Conservation (phyloP, 1,139 yeast genomes). For the Suhomyces maxii region DNA sequence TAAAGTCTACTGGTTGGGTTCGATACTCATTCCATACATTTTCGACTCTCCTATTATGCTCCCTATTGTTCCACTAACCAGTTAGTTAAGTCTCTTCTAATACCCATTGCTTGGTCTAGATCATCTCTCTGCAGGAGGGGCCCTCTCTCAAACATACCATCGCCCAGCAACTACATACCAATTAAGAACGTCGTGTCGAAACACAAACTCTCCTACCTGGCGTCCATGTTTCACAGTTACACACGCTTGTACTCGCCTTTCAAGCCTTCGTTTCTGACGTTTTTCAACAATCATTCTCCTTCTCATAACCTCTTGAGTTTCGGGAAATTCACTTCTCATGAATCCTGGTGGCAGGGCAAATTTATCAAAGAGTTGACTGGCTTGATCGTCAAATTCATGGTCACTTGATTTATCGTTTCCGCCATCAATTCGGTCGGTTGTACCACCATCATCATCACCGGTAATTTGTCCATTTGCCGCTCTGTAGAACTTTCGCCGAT, state of each 20-base stretch:
- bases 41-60: no score
- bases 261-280: conserved; percentile 15
- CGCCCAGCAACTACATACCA: conserved; percentile 15
- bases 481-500: conserved; percentile 29
- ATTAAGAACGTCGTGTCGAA: conserved; percentile 17
- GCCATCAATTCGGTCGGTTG: conserved; percentile 13
- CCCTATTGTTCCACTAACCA: background rate
- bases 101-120: conserved; percentile 1
- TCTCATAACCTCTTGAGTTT: conserved; percentile 47
- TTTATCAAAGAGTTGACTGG: conserved; percentile 37
- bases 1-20: no score
- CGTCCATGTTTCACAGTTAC: conserved; percentile 12
- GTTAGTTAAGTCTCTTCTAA: background rate
- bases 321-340: conserved; percentile 62
- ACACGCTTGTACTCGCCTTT: conserved; percentile 14
- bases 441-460: background rate
- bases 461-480: conserved; percentile 16
- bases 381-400: conserved; percentile 12
- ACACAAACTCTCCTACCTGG: conserved; percentile 21
- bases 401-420: background rate
- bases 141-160: conserved; percentile 4
- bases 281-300: conserved; percentile 13
- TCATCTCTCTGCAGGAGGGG: background rate
- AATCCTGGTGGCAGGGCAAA: conserved; percentile 68
- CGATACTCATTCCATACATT: no score